Percentiles rank a stretch among this genome's conserved stretches.
phyloP scores from a whole-genome alignment of 139 green algal species.

The Chlorella sp. region DNA sequence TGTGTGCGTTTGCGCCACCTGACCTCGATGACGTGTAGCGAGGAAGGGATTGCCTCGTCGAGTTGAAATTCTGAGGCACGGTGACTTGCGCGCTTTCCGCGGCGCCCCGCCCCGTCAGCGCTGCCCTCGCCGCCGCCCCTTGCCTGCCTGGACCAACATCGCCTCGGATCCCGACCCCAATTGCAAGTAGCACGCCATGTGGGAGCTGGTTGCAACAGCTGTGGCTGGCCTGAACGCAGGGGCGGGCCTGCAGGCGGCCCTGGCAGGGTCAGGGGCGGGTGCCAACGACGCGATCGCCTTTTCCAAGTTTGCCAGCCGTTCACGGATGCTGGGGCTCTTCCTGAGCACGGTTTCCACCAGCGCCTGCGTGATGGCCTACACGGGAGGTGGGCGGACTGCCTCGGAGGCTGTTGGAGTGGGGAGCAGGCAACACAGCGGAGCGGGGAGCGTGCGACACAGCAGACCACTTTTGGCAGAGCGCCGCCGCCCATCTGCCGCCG shows the following conservation, averaged over 20 bases:
- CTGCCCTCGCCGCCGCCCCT: no score
- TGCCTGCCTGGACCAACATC: no score
- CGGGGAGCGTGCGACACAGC: no score
- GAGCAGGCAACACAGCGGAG: neutral
- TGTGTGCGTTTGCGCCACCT: no score
- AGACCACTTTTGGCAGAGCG: no score
- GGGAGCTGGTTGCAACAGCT: conserved; percentile 36
- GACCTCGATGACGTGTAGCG: no score
- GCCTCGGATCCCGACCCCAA: no score
- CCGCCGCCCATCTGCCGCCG: neutral
- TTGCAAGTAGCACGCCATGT: conserved; percentile 10
- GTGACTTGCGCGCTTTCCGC: no score
- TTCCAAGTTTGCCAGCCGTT: neutral
- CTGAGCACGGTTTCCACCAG: conserved; percentile 10
- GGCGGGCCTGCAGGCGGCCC: conserved; percentile 20
- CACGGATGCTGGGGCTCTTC: conserved; percentile 15
- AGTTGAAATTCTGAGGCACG: no score
- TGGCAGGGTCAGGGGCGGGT: neutral
- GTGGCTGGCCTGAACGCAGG: conserved; percentile 30
- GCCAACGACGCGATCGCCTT: neutral
- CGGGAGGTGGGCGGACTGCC: neutral
- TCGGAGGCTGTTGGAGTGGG: neutral
- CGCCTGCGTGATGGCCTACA: neutral
- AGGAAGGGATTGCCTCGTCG: no score
- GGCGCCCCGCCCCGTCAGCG: no score